Percentiles rank a stretch among this genome's conserved stretches.
These are phyloP conservation scores for Asterophora parasitica DNA, from an alignment of 768 basidiomycete species.

Conservation along the genomic window DNA sequence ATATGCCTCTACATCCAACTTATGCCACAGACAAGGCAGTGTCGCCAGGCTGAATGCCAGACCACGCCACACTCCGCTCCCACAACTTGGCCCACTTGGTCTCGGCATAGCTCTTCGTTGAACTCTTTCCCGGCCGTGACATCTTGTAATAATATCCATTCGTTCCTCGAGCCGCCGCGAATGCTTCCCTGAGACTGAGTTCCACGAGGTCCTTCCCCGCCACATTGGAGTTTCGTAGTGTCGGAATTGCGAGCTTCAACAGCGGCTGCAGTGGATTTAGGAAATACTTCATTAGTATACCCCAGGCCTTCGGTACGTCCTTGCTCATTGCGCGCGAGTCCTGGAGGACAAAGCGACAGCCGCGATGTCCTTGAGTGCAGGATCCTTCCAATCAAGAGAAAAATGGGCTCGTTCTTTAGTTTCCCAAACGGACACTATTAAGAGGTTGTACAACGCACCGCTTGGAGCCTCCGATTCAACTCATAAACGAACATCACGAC, in stretches of 20 bases:
- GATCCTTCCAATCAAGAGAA: not conserved
- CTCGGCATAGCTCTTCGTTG: slow-evolving; percentile 5
- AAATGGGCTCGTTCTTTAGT: not conserved
- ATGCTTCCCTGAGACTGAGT: not conserved
- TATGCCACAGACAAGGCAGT: too few species aligned
- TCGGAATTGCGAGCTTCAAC: not conserved
- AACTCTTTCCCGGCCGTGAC: not conserved
- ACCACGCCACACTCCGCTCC: slow-evolving; percentile 3
- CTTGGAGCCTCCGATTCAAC: slow-evolving; percentile 6
- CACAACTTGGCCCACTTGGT: not conserved
- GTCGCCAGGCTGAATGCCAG: too few species aligned
- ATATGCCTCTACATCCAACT: too few species aligned
- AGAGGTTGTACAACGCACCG: too few species aligned
- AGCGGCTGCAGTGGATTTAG: slow-evolving; percentile 1
- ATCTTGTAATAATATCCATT: slow-evolving; percentile 1
- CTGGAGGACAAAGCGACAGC: not conserved
- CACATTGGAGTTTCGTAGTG: not conserved
- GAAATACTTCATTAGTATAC: slow-evolving; percentile 3
- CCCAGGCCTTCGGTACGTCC: slow-evolving; percentile 2
- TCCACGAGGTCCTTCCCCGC: slow-evolving; percentile 1
- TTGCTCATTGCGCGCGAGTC: slow-evolving; percentile 5
- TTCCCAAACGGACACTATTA: not conserved
- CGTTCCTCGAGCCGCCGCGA: not conserved
- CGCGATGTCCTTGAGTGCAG: not conserved
- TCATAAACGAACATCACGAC: slow-evolving; percentile 2